Percentiles rank a stretch among this genome's conserved stretches.
Evolutionary conservation across 805 yeast species (phyloP).

Genomic region (Lachancea cidri): DNA sequence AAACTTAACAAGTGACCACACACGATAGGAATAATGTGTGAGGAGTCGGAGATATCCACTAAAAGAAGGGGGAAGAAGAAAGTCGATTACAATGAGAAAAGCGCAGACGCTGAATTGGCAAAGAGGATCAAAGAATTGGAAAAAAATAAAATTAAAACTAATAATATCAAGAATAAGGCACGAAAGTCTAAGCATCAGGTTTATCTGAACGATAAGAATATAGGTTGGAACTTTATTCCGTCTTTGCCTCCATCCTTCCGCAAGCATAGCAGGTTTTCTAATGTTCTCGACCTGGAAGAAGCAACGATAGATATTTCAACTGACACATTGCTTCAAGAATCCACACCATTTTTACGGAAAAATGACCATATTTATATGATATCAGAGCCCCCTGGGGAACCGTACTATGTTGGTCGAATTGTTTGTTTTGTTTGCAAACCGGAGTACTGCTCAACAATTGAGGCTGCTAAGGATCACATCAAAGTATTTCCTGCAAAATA

Average conservation of each 20-base stretch:
- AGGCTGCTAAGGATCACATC: conserved; percentile 9
- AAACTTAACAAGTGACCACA: too few species aligned
- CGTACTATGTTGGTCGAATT: conserved; percentile 82
- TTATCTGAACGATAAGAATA: conserved; percentile 20
- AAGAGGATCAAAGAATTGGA: conserved; percentile 18
- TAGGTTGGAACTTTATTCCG: conserved; percentile 31
- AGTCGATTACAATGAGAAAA: conserved; percentile 27
- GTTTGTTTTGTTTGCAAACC: conserved; percentile 55
- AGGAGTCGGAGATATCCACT: neutral
- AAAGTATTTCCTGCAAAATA: conserved; percentile 44
- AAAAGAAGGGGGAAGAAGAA: conserved; percentile 20
- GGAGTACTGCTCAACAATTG: conserved; percentile 17
- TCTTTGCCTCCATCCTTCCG: conserved; percentile 28
- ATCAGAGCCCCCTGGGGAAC: conserved; percentile 92
- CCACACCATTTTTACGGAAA: conserved; percentile 20
- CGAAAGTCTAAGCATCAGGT: conserved; percentile 18
- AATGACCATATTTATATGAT: conserved; percentile 73
- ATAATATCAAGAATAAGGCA: conserved; percentile 2
- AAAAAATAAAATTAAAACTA: conserved; percentile 5
- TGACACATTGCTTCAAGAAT: conserved; percentile 22
- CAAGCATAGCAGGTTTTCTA: conserved; percentile 33
- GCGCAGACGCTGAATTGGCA: conserved; percentile 24
- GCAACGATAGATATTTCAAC: conserved; percentile 32
- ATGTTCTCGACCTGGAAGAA: conserved; percentile 35
- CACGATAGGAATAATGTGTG: neutral